Evolutionary conservation across 2,329 filamentous ascomycete genomes (phyloP).

Genomic region (Xylaria digitata): DNA sequence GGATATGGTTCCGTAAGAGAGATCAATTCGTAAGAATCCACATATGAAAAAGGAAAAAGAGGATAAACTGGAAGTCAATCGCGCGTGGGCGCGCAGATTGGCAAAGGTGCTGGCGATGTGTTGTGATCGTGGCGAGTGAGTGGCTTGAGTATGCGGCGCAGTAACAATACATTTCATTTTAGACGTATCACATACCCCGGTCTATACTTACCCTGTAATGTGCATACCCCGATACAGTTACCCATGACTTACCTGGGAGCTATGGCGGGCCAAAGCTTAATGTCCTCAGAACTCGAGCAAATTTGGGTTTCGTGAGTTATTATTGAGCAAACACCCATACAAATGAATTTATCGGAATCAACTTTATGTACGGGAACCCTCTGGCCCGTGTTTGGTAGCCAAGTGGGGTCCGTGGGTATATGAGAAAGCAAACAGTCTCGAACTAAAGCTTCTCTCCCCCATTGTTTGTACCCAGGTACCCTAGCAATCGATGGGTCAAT

Average conservation of each 20-base stretch:
- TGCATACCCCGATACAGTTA: neutral
- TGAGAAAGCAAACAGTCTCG: constrained; percentile 33
- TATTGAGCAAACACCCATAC: constrained; percentile 29
- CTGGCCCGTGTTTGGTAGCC: constrained; percentile 14
- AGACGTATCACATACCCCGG: too few relatives aligned
- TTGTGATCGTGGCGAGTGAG: too few relatives aligned
- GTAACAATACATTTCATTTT: too few relatives aligned
- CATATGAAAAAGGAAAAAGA: too few relatives aligned
- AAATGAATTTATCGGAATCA: constrained; percentile 36
- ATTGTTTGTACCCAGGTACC: neutral
- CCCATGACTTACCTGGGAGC: neutral
- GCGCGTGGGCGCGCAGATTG: too few relatives aligned
- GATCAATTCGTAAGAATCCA: too few relatives aligned
- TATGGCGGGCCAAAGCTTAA: neutral
- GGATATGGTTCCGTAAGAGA: too few relatives aligned
- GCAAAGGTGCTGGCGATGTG: too few relatives aligned
- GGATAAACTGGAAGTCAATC: too few relatives aligned
- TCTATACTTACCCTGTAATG: too few relatives aligned
- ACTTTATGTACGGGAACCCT: constrained; percentile 8
- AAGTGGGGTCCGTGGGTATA: constrained; percentile 41
- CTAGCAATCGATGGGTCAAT: neutral
- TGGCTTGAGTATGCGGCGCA: too few relatives aligned
- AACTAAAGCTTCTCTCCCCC: neutral
- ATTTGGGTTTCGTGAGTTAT: constrained; percentile 30
- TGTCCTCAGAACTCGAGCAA: neutral